A percentile compares a stretch with the other conserved stretches of the same genome.
Conservation (phyloP, 1,284 basidiomycete genomes). For the Cutaneotrichosporon mucoides region DNA sequence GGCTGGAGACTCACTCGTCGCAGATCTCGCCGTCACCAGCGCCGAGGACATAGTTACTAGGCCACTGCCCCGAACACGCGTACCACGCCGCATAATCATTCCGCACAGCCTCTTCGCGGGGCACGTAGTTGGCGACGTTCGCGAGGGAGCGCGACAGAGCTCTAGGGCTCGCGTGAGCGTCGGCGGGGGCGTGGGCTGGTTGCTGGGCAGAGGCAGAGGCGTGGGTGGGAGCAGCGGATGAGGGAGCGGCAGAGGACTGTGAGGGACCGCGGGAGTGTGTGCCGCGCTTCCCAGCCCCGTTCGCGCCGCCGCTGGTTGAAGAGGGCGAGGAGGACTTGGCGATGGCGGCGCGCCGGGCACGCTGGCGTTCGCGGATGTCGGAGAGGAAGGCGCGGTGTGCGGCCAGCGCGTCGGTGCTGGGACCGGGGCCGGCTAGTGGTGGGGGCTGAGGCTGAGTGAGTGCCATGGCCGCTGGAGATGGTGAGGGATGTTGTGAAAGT, state of each 20-base stretch:
- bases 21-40: slow-evolving; percentile 80
- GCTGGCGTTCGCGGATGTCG: slow-evolving; percentile 52
- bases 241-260: no score
- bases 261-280: no score
- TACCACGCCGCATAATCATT: slow-evolving; percentile 92
- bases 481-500: not conserved
- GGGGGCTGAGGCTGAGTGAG: not conserved
- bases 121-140: slow-evolving; percentile 62
- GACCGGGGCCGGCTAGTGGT: no score
- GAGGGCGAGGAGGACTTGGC: slow-evolving; percentile 49
- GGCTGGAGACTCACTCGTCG: slow-evolving; percentile 78
- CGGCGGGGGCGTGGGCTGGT: no score
- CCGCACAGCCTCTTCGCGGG: slow-evolving; percentile 87
- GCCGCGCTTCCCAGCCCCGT: no score
- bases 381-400: slow-evolving; percentile 53
- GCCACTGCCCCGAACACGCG: slow-evolving; percentile 82
- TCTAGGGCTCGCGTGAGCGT: no score
- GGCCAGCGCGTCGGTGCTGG: slow-evolving; percentile 39
- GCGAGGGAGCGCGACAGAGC: not conserved
- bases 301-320: slow-evolving; percentile 39
- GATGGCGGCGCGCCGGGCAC: slow-evolving; percentile 46
- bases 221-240: no score
- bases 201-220: no score
- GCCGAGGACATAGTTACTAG: slow-evolving; percentile 84
- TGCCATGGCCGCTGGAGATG: not conserved